A percentile compares a stretch with the other conserved stretches of the same genome.
Evolutionary conservation across 1,284 basidiomycete species (phyloP).

Genomic region (Rhodotorula sp.): DNA sequence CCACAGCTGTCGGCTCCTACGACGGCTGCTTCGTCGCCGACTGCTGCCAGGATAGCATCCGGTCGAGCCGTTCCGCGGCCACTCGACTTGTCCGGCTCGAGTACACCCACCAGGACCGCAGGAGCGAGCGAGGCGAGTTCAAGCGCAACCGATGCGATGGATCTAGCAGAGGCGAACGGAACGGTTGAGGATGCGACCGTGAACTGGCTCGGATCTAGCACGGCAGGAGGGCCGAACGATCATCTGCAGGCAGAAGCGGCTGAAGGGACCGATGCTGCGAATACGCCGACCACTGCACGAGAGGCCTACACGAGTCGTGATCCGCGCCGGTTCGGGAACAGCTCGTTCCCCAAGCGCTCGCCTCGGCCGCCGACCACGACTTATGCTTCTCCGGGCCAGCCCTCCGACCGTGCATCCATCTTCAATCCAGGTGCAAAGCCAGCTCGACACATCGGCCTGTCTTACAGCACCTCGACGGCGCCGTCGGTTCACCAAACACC

Average conservation of each 20-base stretch:
- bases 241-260: too few relatives aligned
- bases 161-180: too few relatives aligned
- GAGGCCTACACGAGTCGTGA: too few relatives aligned
- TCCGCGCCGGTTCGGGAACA: too few relatives aligned
- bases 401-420: not conserved
- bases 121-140: not conserved
- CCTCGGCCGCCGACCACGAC: not conserved
- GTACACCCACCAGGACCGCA: not conserved
- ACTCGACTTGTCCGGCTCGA: slow-evolving; percentile 5
- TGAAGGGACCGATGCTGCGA: too few relatives aligned
- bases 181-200: too few relatives aligned
- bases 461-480: not conserved
- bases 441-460: not conserved
- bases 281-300: not conserved
- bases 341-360: too few relatives aligned
- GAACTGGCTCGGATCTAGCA: too few relatives aligned
- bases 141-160: not conserved
- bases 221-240: too few relatives aligned
- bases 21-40: not conserved
- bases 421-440: not conserved
- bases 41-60: not conserved
- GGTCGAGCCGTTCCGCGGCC: slow-evolving; percentile 5
- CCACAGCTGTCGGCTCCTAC: not conserved
- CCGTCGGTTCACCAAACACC: not conserved
- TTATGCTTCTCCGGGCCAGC: not conserved